Evolutionary conservation across 495 filamentous ascomycete genomes (phyloP).

Genomic region (Lepidopterella palustris): DNA sequence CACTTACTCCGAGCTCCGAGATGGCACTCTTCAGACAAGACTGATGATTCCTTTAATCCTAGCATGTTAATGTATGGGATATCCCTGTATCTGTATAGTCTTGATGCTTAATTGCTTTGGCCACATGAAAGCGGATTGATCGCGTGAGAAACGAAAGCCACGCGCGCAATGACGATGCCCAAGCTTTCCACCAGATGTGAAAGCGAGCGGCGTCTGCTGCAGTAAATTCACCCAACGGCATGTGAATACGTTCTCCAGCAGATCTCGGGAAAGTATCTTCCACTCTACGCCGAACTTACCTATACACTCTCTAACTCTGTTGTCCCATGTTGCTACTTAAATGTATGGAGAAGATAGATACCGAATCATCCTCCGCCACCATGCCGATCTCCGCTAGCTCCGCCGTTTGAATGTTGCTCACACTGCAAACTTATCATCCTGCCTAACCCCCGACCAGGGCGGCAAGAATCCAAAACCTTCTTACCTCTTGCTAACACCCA

Average conservation of each 20-base stretch:
- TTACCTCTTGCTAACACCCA: slow-evolving; percentile 23
- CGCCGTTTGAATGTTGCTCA: slow-evolving; percentile 29
- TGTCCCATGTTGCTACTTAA: neutral
- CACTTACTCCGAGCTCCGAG: too few relatives aligned
- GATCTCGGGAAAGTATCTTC: neutral
- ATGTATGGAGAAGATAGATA: neutral
- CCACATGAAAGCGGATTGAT: too few relatives aligned
- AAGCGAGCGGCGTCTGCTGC: neutral
- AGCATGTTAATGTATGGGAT: too few relatives aligned
- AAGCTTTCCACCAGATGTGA: neutral
- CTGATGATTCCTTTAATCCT: too few relatives aligned
- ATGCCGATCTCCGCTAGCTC: slow-evolving; percentile 23
- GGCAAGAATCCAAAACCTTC: slow-evolving; percentile 13
- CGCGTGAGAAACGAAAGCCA: slow-evolving; percentile 3
- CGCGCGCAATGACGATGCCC: slow-evolving; percentile 21
- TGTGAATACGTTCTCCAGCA: neutral
- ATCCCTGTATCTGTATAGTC: too few relatives aligned
- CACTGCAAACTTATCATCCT: slow-evolving; percentile 28
- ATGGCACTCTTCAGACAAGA: too few relatives aligned
- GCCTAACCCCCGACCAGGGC: slow-evolving; percentile 29
- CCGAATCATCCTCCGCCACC: slow-evolving; percentile 14
- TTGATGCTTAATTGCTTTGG: too few relatives aligned
- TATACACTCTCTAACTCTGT: neutral
- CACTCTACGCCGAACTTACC: neutral
- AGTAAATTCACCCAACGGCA: neutral